Base-by-base conservation (phyloP, 495 filamentous ascomycete genomes). In the Pseudomonodictys pantanalensis region DNA sequence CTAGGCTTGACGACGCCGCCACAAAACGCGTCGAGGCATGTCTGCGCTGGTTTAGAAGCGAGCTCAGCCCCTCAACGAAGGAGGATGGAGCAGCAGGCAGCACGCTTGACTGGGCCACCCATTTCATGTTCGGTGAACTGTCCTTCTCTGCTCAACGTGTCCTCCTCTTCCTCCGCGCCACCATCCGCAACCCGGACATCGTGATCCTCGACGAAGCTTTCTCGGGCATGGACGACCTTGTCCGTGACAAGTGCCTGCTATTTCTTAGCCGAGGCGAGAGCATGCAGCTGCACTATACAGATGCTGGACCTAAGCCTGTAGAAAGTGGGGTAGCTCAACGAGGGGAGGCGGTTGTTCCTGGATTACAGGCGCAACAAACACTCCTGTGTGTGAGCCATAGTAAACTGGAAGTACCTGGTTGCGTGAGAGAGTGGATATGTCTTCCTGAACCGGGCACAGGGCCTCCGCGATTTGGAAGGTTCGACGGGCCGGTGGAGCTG, bases 121-220 rank as follows among this genome's bases (percentile, higher is more conserved):
- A 83, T 5, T 72, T 84, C 52, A 70, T 73, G 30, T 96, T 97
- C 70, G 86, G 88, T 25, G 83, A 89, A 53, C 76, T 92, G 1
- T 81, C 83, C 18, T 87, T 90, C 65, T 85, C 83, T 5, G 83
- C 90, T 0, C 93, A 98, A 72, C 84, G 91, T 22, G 77, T 97
- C 6, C 79, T 87, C 9, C 81, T 98, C 1, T 93, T 97, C 71
- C 75, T 97, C 25, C 83, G 95, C 6, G 88, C 92, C 15, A 75
- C 95, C 30, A 81, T 93, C 63, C 87, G 91, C 60, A 81, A 81
- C 52, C 90, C 91, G 0, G 92, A 97, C 58, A 81, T 98, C 41
- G 79, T 97, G 28, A 88, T 98, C 33, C 81, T 97, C 1, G 93
- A 97, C 66, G 93, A 98, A 72, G 84, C 93, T 0, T 95, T 96